These are phyloP conservation scores for Venustampulla echinocandica DNA, from an alignment of 495 filamentous ascomycete genomes.

Conservation along the genomic window DNA sequence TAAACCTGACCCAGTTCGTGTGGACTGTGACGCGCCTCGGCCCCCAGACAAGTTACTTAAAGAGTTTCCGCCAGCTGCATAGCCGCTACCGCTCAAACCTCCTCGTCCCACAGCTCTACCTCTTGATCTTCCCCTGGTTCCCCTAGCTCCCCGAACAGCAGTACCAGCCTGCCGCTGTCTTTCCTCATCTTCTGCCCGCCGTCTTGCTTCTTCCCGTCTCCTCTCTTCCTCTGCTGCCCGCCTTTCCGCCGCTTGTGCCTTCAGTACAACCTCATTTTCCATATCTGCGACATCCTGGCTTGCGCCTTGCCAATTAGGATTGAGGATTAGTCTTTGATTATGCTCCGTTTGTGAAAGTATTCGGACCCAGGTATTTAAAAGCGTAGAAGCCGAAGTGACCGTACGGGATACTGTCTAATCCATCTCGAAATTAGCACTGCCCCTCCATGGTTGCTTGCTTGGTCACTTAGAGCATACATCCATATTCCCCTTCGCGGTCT, in stretches of 20 bases:
- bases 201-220: slow-evolving; percentile 59
- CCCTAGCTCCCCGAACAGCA: slow-evolving; percentile 28
- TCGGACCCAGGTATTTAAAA: slow-evolving; percentile 93
- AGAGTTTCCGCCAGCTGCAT: slow-evolving; percentile 37
- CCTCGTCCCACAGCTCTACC: slow-evolving; percentile 38
- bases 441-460: not conserved
- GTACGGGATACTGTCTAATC: slow-evolving; percentile 74
- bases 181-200: slow-evolving; percentile 67
- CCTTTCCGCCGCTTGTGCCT: slow-evolving; percentile 66
- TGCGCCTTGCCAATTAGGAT: slow-evolving; percentile 83
- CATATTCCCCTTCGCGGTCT: slow-evolving; percentile 84
- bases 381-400: slow-evolving; percentile 76
- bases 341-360: slow-evolving; percentile 96
- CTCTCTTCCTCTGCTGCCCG: slow-evolving; percentile 65
- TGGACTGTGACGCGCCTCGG: slow-evolving; percentile 16
- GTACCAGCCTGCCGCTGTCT: slow-evolving; percentile 40
- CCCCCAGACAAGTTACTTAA: slow-evolving; percentile 10
- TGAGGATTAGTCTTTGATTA: slow-evolving; percentile 84
- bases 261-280: slow-evolving; percentile 64
- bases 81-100: slow-evolving; percentile 33
- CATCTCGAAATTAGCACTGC: slow-evolving; percentile 3
- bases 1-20: slow-evolving; percentile 7
- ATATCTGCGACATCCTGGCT: slow-evolving; percentile 73
- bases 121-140: slow-evolving; percentile 30
- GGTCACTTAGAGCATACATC: slow-evolving; percentile 45